phyloP scores from a whole-genome alignment of 495 filamentous ascomycete species.

The Penicillium silybi region DNA sequence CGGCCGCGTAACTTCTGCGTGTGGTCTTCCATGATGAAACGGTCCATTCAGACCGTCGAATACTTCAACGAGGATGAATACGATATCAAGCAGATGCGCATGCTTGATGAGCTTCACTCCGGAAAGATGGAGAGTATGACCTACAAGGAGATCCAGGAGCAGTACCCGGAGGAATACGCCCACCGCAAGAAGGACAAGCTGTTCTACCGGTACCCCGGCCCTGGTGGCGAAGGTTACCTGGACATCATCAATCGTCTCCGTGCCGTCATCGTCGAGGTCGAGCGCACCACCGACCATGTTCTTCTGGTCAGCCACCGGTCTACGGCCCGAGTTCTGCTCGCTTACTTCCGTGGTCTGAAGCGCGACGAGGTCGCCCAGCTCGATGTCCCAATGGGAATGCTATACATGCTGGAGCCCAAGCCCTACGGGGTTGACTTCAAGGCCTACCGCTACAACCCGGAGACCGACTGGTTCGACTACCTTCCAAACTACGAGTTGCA shows the following conservation, averaged over 20 bases:
- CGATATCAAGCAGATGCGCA: conserved; percentile 95
- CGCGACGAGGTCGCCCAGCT: conserved; percentile 87
- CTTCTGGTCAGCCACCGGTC: conserved; percentile 87
- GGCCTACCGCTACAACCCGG: conserved; percentile 81
- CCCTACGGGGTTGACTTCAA: conserved; percentile 97
- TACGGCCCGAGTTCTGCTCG: conserved; percentile 84
- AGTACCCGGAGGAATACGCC: conserved; percentile 72
- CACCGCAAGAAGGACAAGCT: conserved; percentile 78
- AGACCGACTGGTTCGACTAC: conserved; percentile 74
- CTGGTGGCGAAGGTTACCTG: conserved; percentile 92
- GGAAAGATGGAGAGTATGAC: conserved; percentile 92
- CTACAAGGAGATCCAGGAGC: conserved; percentile 77
- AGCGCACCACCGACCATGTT: conserved; percentile 94
- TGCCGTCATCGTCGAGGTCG: conserved; percentile 94
- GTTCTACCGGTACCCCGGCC: conserved; percentile 88
- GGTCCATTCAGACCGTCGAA: conserved; percentile 77
- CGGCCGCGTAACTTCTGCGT: conserved; percentile 88
- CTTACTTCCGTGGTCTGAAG: conserved; percentile 90
- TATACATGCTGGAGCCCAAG: conserved; percentile 94
- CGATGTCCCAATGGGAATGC: conserved; percentile 85
- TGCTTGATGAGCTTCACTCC: conserved; percentile 94
- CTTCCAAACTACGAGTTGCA: conserved; percentile 70
- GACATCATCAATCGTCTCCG: conserved; percentile 94
- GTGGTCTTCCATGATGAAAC: conserved; percentile 95
- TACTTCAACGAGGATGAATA: conserved; percentile 96